A percentile compares a stretch with the other conserved stretches of the same genome.
These are phyloP conservation scores for Chlamydomonas urium DNA, from an alignment of 139 green algal genomes.

Conservation along the genomic window DNA sequence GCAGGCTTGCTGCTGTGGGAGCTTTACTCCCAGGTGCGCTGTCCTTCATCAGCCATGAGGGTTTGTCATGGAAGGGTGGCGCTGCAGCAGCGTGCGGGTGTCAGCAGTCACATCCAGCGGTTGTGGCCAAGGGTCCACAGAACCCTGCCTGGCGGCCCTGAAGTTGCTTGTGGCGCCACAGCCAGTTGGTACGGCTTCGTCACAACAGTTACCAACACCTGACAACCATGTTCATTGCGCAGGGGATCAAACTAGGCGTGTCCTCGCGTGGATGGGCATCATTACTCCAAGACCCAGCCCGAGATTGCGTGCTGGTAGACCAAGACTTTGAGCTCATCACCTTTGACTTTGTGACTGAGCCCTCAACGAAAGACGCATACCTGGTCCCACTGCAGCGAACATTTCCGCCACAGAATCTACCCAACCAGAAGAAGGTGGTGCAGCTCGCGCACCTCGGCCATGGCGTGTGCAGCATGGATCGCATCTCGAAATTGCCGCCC, in stretches of 20 bases:
- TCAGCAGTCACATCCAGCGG: no score
- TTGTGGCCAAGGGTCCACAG: no score
- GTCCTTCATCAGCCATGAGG: no score
- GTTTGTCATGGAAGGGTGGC: no score
- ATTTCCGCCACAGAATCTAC: conserved; percentile 40
- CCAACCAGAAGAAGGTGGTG: conserved; percentile 24
- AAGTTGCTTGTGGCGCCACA: no score
- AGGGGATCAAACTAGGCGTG: conserved; percentile 61
- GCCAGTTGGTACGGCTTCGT: no score
- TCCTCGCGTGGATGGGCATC: conserved; percentile 60
- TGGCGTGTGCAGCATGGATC: conserved; percentile 34
- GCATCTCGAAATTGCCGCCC: conserved; percentile 26
- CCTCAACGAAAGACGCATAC: conserved; percentile 46
- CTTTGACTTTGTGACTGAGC: conserved; percentile 73
- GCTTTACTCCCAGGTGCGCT: conserved; percentile 55
- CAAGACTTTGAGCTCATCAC: conserved; percentile 64
- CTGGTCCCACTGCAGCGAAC: conserved; percentile 33
- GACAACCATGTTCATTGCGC: background rate
- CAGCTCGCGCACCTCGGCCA: conserved; percentile 35
- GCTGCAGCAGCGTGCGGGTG: no score
- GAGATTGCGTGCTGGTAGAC: conserved; percentile 45
- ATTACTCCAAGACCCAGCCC: conserved; percentile 32
- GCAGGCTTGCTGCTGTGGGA: conserved; percentile 58
- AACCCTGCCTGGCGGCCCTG: no score
- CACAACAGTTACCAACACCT: no score